Percentiles rank a stretch among this genome's conserved stretches.
Evolutionary conservation across 2,329 filamentous ascomycete species (phyloP).

Genomic region (Xylaria sp.): DNA sequence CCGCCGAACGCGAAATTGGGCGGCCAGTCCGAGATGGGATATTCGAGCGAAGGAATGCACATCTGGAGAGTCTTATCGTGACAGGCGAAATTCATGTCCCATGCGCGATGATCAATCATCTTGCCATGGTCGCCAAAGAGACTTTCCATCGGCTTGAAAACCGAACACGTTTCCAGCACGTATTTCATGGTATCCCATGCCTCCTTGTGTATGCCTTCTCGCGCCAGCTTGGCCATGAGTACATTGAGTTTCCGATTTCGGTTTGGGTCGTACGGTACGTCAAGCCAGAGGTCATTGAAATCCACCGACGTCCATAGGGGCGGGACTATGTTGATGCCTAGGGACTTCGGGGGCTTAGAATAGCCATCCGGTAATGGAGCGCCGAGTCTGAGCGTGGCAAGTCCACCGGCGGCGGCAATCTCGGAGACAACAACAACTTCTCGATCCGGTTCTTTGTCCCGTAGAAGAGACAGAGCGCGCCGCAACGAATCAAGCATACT

Average conservation of each 20-base stretch:
- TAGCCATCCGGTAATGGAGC: slow-evolving; percentile 29
- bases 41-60: slow-evolving; percentile 54
- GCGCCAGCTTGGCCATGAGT: slow-evolving; percentile 25
- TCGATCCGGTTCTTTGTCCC: slow-evolving; percentile 22
- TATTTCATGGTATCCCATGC: slow-evolving; percentile 18
- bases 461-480: slow-evolving; percentile 20
- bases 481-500: slow-evolving; percentile 24
- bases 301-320: slow-evolving; percentile 29
- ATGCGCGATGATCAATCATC: slow-evolving; percentile 28
- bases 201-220: slow-evolving; percentile 26
- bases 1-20: slow-evolving; percentile 57
- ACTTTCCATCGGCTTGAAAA: slow-evolving; percentile 22
- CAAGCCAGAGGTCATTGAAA: slow-evolving; percentile 23
- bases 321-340: slow-evolving; percentile 28
- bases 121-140: slow-evolving; percentile 30
- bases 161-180: slow-evolving; percentile 17
- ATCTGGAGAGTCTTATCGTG: slow-evolving; percentile 53
- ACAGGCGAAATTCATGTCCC: slow-evolving; percentile 45
- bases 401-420: slow-evolving; percentile 5
- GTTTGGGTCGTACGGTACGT: slow-evolving; percentile 24
- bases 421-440: slow-evolving; percentile 31
- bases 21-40: slow-evolving; percentile 51
- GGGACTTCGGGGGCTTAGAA: slow-evolving; percentile 18
- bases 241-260: slow-evolving; percentile 23
- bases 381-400: slow-evolving; percentile 27